These are phyloP conservation scores for Cajanus cajan DNA, from an alignment of 306 rosid species.

Conservation along the genomic window DNA sequence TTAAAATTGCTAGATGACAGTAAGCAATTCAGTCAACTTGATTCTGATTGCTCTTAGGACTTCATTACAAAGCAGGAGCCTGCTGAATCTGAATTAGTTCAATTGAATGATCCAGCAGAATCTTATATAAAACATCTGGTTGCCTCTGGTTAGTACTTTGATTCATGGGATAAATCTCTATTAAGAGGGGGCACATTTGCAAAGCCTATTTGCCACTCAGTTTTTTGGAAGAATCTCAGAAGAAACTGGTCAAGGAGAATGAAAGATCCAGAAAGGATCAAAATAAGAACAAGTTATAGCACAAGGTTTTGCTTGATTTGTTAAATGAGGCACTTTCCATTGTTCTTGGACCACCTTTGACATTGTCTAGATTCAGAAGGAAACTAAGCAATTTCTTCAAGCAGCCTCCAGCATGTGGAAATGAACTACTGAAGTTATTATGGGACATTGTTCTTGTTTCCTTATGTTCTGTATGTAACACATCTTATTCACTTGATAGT, in stretches of 20 bases:
- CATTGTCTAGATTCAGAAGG: constrained; percentile 45
- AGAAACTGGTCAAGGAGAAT: constrained; percentile 36
- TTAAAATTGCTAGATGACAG: no score
- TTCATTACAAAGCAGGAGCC: constrained; percentile 29
- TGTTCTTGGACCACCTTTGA: constrained; percentile 52
- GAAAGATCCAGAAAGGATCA: constrained; percentile 39
- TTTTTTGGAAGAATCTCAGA: constrained; percentile 69
- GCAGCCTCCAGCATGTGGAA: constrained; percentile 50
- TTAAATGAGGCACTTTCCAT: constrained; percentile 64
- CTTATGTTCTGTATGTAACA: constrained; percentile 38
- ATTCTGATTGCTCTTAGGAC: constrained; percentile 46
- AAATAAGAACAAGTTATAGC: constrained; percentile 41
- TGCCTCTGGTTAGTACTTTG: constrained; percentile 74
- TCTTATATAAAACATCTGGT: constrained; percentile 66
- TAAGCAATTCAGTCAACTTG: constrained; percentile 48
- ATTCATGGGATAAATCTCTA: constrained; percentile 48
- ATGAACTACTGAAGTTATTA: constrained; percentile 52
- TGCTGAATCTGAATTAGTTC: constrained; percentile 43
- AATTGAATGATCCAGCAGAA: constrained; percentile 58
- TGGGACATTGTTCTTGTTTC: constrained; percentile 49
- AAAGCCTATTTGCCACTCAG: constrained; percentile 54
- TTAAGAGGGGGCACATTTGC: constrained; percentile 45
- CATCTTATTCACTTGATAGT: constrained; percentile 46
- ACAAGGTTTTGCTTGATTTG: constrained; percentile 60
- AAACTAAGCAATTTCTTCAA: constrained; percentile 35